Evolutionary conservation across 306 rosid species (phyloP).

Genomic region (Gleditsia sinensis): DNA sequence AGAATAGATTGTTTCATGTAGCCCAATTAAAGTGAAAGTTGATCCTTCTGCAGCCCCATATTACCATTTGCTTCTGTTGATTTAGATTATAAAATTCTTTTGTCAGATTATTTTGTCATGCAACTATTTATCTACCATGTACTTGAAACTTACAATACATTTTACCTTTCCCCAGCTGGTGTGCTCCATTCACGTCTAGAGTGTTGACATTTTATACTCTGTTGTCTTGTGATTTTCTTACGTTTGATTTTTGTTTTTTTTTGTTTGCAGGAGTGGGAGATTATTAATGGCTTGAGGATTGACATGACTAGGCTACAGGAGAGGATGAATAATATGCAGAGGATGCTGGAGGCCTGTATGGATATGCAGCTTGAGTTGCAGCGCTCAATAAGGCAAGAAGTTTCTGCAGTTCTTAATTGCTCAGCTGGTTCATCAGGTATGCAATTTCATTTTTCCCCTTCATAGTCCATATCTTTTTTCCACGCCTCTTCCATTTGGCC

Average conservation of each 20-base stretch:
- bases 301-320: constrained; percentile 91
- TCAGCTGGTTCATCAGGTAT: constrained; percentile 66
- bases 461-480: neutral
- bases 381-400: constrained; percentile 90
- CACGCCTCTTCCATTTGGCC: neutral
- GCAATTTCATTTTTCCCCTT: constrained; percentile 2
- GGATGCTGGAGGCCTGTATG: constrained; percentile 96
- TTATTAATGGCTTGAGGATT: constrained; percentile 82
- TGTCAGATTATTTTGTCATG: neutral
- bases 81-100: constrained; percentile 7
- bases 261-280: constrained; percentile 79
- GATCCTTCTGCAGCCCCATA: neutral
- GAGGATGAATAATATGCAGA: constrained; percentile 88
- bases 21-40: neutral
- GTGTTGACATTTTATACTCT: neutral
- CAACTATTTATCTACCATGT: neutral
- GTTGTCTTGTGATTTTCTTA: neutral
- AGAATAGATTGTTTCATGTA: neutral
- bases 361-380: constrained; percentile 99
- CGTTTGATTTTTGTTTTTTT: neutral
- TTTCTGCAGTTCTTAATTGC: constrained; percentile 86
- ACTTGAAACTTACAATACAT: neutral
- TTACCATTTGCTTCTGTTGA: neutral
- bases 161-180: constrained; percentile 3
- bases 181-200: neutral